Evolutionary conservation across 2,329 filamentous ascomycete species (phyloP).

Genomic region (Paraphoma chrysanthemicola): DNA sequence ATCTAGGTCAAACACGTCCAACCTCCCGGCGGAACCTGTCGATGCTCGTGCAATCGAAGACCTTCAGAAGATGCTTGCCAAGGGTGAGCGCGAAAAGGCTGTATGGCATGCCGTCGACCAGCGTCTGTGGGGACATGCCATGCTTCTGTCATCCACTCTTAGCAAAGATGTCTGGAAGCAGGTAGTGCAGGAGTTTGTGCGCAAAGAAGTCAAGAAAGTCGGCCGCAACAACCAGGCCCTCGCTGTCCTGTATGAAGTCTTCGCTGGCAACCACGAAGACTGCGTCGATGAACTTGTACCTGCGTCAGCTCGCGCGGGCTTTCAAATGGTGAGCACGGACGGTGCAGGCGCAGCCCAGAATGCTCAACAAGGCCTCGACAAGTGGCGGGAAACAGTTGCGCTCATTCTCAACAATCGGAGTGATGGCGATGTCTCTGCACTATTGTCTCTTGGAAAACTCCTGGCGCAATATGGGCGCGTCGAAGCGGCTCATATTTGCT

Average conservation of each 20-base stretch:
- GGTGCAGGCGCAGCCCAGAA: constrained; percentile 70
- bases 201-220: constrained; percentile 87
- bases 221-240: constrained; percentile 84
- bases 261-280: constrained; percentile 93
- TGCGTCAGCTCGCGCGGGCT: constrained; percentile 86
- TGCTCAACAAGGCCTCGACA: constrained; percentile 83
- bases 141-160: constrained; percentile 84
- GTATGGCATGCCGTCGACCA: constrained; percentile 94
- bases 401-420: constrained; percentile 90
- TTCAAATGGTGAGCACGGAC: constrained; percentile 82
- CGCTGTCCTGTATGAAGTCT: constrained; percentile 89
- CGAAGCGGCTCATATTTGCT: constrained; percentile 94
- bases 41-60: constrained; percentile 74
- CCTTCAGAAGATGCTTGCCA: constrained; percentile 75
- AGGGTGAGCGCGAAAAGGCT: constrained; percentile 86
- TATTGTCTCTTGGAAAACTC: constrained; percentile 81
- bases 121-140: constrained; percentile 93
- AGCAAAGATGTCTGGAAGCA: constrained; percentile 82
- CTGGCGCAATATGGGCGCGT: constrained; percentile 84
- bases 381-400: constrained; percentile 90
- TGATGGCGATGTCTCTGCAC: constrained; percentile 75
- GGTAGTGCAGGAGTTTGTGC: constrained; percentile 92
- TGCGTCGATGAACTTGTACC: constrained; percentile 96
- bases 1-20: constrained; percentile 37
- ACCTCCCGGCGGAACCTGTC: constrained; percentile 65